Percentiles rank a stretch among this genome's conserved stretches.
These are phyloP conservation scores for Sergeia podlipaevii DNA, from an alignment of 208 protist genomes.

Conservation along the genomic window DNA sequence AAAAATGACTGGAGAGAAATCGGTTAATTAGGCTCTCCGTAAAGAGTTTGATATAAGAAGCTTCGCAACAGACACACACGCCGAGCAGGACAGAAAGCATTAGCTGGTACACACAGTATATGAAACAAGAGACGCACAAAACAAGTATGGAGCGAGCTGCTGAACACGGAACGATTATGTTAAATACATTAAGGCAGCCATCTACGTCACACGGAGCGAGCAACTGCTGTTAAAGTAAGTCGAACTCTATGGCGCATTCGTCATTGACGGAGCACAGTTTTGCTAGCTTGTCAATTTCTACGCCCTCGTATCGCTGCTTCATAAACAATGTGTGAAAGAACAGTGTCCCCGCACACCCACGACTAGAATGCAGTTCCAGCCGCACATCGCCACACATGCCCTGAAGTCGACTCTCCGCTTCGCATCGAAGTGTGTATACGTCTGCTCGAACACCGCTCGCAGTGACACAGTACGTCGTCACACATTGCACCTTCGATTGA, in stretches of 20 bases:
- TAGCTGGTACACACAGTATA: no score
- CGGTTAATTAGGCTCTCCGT: no score
- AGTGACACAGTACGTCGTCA: neutral
- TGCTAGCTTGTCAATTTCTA: constrained; percentile 36
- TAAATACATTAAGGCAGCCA: no score
- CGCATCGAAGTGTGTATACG: constrained; percentile 9
- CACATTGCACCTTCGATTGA: neutral
- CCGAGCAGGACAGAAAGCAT: no score
- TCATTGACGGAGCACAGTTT: constrained; percentile 21
- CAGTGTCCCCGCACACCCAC: constrained; percentile 24
- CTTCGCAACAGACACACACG: no score
- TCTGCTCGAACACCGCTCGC: constrained; percentile 10
- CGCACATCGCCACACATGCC: constrained; percentile 21
- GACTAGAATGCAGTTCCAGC: constrained; percentile 23
- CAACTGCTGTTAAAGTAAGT: no score
- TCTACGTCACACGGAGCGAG: no score
- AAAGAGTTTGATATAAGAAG: no score
- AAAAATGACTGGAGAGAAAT: no score
- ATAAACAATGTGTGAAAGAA: constrained; percentile 52
- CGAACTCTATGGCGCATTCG: constrained; percentile 10
- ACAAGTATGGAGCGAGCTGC: no score
- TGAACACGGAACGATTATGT: no score
- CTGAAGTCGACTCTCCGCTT: constrained; percentile 6
- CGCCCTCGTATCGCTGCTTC: constrained; percentile 23
- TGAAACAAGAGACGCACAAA: no score